Evolutionary conservation across 148 eudicot species (phyloP), one percentile per base, ranked within the genome.

Genomic region (Vaccinium myrtillus): DNA sequence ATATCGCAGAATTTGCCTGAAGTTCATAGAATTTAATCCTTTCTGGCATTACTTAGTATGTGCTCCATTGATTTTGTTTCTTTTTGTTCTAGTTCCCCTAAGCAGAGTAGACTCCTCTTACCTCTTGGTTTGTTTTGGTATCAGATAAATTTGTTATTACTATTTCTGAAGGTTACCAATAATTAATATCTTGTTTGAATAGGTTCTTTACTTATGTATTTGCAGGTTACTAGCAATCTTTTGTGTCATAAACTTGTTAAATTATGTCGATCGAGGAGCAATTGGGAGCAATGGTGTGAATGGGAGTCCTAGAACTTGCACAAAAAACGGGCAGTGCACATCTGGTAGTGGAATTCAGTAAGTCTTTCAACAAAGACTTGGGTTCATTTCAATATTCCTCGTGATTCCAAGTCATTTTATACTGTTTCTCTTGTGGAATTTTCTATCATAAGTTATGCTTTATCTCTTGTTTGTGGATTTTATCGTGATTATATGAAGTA

Each of bases 251-350:
- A 97, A 95, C 87, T 86, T 97, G 89, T 86, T 97, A 73, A 97
- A 95, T 89, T 97, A 97, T 85, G 75, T 95, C 81, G 99, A 97
- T 87, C 99, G 99, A 48, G 99, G 99, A 70, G 92, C 94, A 19
- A 97, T 97, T 78, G 99, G 95, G 77, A 97, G 99, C 87, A 97
- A 97, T 87, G 99, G 99, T 83, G 98, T 97, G 58, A 97, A 97
- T 86, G 99, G 99, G 75, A 90, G 86, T 85, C 92, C 88, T 16
- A 39, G 58, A 79, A 87, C 88, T 82, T 96, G 99, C 81, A 82
- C 88, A 8, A 77, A 85, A 76, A 80, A 81, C 82, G 98, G 95
- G 32, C 81, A 49, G 58, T 96, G 99, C 83, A 89, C 92, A 23
- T 80, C 90, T 83, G 99, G 99, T 82, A 95, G 85, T 86, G 99